A percentile compares a stretch with the other conserved stretches of the same genome.
Evolutionary conservation across 2,329 filamentous ascomycete species (phyloP).

Genomic region (Diaporthe eres): DNA sequence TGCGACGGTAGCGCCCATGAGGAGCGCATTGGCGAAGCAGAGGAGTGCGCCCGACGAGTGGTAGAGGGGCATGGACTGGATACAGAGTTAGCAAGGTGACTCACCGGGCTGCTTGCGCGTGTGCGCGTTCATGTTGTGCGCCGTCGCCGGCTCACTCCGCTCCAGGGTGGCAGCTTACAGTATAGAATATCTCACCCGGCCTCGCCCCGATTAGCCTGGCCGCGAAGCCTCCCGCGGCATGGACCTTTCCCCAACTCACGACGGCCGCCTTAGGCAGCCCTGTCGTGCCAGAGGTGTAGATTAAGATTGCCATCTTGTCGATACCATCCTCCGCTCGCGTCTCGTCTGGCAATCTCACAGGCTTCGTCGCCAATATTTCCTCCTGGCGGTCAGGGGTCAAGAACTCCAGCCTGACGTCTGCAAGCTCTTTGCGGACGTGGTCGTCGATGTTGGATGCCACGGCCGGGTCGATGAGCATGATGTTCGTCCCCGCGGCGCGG

Average conservation of each 20-base stretch:
- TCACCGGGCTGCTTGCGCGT: neutral
- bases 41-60: conserved; percentile 84
- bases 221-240: conserved; percentile 66
- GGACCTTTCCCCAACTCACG: conserved; percentile 79
- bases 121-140: neutral
- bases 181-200: conserved; percentile 79
- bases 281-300: conserved; percentile 90
- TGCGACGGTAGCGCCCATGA: conserved; percentile 75
- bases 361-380: conserved; percentile 65
- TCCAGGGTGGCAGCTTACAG: conserved; percentile 61
- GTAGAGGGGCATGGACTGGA: conserved; percentile 87
- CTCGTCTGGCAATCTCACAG: conserved; percentile 71
- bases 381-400: conserved; percentile 71
- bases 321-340: conserved; percentile 64
- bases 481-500: conserved; percentile 73
- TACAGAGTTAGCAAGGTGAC: conserved; percentile 11
- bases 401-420: conserved; percentile 70
- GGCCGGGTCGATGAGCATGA: conserved; percentile 78
- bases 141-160: neutral
- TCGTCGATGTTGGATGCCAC: conserved; percentile 70
- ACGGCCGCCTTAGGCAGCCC: conserved; percentile 86
- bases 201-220: conserved; percentile 70
- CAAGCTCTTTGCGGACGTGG: conserved; percentile 66
- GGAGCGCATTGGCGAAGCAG: conserved; percentile 74
- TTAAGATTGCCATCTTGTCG: conserved; percentile 77